Evolutionary conservation across 345 rosid genomes (phyloP), one percentile per base, ranked within the genome.

Genomic region (Orychophragmus violaceus): DNA sequence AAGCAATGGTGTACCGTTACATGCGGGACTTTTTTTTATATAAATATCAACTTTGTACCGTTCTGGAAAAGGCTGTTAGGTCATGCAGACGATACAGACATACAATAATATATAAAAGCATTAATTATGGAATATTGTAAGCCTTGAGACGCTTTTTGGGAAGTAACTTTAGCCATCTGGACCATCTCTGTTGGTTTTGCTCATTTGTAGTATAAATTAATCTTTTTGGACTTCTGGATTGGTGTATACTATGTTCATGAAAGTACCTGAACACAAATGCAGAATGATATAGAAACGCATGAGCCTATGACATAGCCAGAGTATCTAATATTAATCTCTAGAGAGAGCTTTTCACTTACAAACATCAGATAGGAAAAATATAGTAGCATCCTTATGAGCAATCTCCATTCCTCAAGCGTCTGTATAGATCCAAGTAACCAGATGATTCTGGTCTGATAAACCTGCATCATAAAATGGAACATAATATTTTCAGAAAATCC

Each of bases 361-460:
- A 52, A 16, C 18, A 64, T 63, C 19, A 35, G 49, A 55, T 6
- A 27, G 53, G 51, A 6, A 53, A 50, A 50, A 27, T 9, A 50
- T 25, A 35, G 46, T 30, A 71, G 28, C 24, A 64, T 71, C 62
- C 59, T 62, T 49, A 83, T 36, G 87, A 81, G 68, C 82, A 85
- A 74, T 81, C 82, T 51, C 85, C 85, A 5, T 78, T 83, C 69
- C 76, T 84, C 77, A 90, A 37, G 62, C 84, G 70, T 62, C 46
- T 72, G 41, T 87, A 81, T 5, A 91, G 81, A 70, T 89, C 87
- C 73, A 89, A 82, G 81, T 89, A 89, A 66, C 95, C 83, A 12
- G 35, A 54, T 74, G 68, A 72, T 71, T 87, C 96, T 12, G 97
- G 96, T 62, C 46, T 65, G 32, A 89, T 85, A 75, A 76, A 86